Evolutionary conservation across 306 rosid species (phyloP).

Genomic region (Lotus japonicus): DNA sequence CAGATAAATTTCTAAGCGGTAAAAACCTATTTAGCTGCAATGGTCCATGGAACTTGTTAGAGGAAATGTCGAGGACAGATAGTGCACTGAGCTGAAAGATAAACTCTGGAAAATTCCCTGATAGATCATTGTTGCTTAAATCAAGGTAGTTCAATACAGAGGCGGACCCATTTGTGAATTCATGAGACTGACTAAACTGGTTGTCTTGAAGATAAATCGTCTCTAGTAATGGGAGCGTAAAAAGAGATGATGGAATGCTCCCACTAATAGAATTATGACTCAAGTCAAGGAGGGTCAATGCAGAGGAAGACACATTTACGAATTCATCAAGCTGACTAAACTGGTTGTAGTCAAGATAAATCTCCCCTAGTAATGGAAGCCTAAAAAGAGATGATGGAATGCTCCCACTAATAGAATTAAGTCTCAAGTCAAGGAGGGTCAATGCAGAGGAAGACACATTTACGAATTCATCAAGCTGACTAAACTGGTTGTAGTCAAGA

Average conservation of each 20-base stretch:
- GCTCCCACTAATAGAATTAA: neutral
- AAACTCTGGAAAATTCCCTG: constrained; percentile 27
- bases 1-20: constrained; percentile 6
- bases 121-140: constrained; percentile 30
- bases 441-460: too few relatives aligned
- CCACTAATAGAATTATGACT: neutral
- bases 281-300: too few relatives aligned
- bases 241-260: constrained; percentile 14
- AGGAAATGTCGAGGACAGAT: constrained; percentile 19
- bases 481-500: too few relatives aligned
- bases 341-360: too few relatives aligned
- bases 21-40: neutral
- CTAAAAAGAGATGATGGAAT: constrained; percentile 20
- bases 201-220: too few relatives aligned
- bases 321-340: too few relatives aligned
- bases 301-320: too few relatives aligned
- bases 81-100: constrained; percentile 27
- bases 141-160: constrained; percentile 11
- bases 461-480: too few relatives aligned
- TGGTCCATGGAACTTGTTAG: constrained; percentile 39
- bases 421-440: too few relatives aligned
- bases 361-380: too few relatives aligned
- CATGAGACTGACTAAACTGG: constrained; percentile 3
- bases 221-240: too few relatives aligned
- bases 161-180: neutral